Evolutionary conservation across 2,329 filamentous ascomycete genomes (phyloP).

Genomic region (Cordyceps pruinosa): DNA sequence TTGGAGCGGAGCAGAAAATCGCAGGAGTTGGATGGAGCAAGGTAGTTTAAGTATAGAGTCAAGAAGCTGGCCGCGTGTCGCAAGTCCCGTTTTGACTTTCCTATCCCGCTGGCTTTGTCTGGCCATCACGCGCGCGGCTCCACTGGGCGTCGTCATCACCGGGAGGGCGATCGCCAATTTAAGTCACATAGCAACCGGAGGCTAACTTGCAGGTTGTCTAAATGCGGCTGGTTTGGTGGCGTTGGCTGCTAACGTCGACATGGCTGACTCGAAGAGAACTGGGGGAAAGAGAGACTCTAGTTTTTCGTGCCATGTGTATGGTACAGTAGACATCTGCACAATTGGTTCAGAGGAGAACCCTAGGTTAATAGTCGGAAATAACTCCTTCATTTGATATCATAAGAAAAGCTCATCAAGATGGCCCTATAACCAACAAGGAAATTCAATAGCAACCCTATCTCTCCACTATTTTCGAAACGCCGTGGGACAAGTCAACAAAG

Average conservation of each 20-base stretch:
- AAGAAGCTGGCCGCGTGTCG: background rate
- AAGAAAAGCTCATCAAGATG: background rate
- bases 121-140: background rate
- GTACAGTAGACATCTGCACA: no score
- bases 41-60: background rate
- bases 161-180: background rate
- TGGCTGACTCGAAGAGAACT: background rate
- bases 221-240: background rate
- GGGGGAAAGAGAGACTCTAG: background rate
- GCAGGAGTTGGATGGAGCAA: background rate
- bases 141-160: conserved; percentile 5
- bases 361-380: no score
- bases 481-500: conserved; percentile 3
- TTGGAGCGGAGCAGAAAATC: background rate
- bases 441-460: background rate
- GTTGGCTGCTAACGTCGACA: background rate
- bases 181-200: background rate
- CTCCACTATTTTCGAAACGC: background rate
- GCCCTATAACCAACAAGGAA: background rate
- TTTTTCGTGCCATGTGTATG: no score
- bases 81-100: background rate
- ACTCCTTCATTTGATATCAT: background rate
- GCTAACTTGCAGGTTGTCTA: background rate
- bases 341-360: background rate
- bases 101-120: background rate